Base-by-base conservation (phyloP, 2,329 filamentous ascomycete species). In the Calonectria honghensis region DNA sequence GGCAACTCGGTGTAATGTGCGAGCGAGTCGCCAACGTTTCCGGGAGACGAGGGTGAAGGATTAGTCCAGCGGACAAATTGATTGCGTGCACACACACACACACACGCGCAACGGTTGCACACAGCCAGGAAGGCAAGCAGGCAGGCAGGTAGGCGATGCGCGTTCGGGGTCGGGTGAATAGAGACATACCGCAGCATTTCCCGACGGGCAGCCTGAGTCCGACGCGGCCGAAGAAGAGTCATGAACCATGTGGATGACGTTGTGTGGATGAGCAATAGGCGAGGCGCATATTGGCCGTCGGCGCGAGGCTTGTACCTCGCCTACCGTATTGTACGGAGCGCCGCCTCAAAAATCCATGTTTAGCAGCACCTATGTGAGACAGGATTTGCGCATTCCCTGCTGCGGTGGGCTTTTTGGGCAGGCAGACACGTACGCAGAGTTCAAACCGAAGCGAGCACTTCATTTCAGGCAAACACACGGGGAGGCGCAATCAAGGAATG, bases 221-320 rank as follows among this genome's bases (percentile, higher is more conserved):
- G 68, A 70, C 10, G 52, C 29, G 45, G 57, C 45, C 57, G 57
- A 61, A 61, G 57, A 41, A 61, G 35, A 61, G 57, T 61, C 57
- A 61, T 41, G 24, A 27, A 54, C 51, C 31, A 54, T 31, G 57
- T 7, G 35, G 57, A 61, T 61, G 57, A 61, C 32, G 57, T 35
- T 61, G 68, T 54, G 29, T 68, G 14, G 41, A 63, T 52, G 41
- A 20, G 29, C 39, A 63, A 39, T 41, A 31, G 57, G 57, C 57
- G 68, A 70, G 57, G 31, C 59, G 57, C 68, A 70, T 63, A 50
- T 68, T 29, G 20, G 35, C 52, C 39, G 65, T 39, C 73, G 67
- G 70, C 67, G 59, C 57, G 50, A 51, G 41, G 50, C n/a, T 41
- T 68, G 57, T 32, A 31, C 61, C 61, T 41, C 35, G 5, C 57